Conservation (phyloP, 441 rosid genomes). For the Gossypium davidsonii region DNA sequence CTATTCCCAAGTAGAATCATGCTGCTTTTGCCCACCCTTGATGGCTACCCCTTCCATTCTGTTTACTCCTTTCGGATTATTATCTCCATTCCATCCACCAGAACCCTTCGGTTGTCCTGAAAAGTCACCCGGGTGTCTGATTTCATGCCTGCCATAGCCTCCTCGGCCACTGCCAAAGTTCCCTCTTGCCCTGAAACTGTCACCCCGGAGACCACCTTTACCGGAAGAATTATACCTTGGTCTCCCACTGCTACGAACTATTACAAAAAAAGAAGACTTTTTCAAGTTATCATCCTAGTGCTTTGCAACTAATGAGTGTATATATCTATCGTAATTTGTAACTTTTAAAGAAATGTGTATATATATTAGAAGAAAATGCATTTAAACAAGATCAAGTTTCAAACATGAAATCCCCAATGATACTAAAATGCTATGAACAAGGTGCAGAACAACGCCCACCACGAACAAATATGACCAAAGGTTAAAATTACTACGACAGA, state of each 20-base stretch:
- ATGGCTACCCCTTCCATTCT: conserved; percentile 49
- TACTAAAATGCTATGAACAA: background rate
- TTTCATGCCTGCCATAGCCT: conserved; percentile 64
- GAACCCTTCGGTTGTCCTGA: conserved; percentile 61
- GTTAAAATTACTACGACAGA: background rate
- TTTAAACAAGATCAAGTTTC: background rate
- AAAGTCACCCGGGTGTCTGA: conserved; percentile 58
- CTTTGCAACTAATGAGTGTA: no score
- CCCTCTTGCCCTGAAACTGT: conserved; percentile 66
- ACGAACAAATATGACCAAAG: background rate
- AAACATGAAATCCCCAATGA: background rate
- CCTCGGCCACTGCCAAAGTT: conserved; percentile 48
- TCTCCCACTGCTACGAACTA: conserved; percentile 52
- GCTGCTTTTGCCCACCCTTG: conserved; percentile 40
- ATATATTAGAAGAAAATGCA: background rate
- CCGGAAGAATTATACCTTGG: conserved; percentile 55
- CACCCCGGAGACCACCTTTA: conserved; percentile 56
- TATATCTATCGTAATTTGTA: background rate
- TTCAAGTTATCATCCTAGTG: background rate
- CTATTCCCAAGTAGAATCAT: conserved; percentile 13
- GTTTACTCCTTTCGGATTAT: conserved; percentile 47
- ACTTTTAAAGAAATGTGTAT: background rate
- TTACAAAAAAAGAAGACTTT: conserved; percentile 13
- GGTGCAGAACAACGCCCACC: background rate
- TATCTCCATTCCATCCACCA: conserved; percentile 50